Percentiles rank a stretch among this genome's conserved stretches.
phyloP scores from a whole-genome alignment of 2,329 filamentous ascomycete genomes.

The Sporothrix phasma region DNA sequence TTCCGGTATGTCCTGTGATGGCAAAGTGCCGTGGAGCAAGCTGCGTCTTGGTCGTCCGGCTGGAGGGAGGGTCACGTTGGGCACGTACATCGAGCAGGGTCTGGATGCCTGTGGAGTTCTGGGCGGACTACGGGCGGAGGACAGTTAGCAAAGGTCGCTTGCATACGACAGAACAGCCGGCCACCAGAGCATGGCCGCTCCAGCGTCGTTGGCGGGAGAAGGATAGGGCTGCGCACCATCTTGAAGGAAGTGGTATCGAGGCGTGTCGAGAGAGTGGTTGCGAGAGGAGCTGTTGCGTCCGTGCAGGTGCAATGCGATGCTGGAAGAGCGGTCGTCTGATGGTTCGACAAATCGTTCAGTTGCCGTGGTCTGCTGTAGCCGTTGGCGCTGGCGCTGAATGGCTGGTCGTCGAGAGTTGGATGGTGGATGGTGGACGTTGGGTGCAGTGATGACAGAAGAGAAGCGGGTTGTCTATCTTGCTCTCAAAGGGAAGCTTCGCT shows the following conservation, averaged over 20 bases:
- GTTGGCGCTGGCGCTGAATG: background rate
- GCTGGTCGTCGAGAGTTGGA: background rate
- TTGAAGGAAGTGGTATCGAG: background rate
- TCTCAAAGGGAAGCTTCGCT: slow-evolving; percentile 4
- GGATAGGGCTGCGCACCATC: background rate
- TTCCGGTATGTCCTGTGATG: no score
- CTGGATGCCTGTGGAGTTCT: slow-evolving; percentile 97
- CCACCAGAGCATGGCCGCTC: background rate
- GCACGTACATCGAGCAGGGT: slow-evolving; percentile 87
- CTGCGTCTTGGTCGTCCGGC: background rate
- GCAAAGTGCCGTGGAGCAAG: no score
- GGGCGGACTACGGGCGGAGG: slow-evolving; percentile 62
- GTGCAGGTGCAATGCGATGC: background rate
- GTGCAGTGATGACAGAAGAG: background rate
- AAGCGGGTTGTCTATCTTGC: slow-evolving; percentile 4
- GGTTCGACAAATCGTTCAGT: no score
- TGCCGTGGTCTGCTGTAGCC: background rate
- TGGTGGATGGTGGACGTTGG: background rate
- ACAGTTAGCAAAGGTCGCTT: background rate
- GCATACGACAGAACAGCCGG: background rate
- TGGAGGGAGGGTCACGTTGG: background rate
- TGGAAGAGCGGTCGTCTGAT: background rate
- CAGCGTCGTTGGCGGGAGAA: background rate
- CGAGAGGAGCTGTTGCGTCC: background rate
- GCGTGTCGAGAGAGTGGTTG: background rate